A percentile compares a stretch with the other conserved stretches of the same genome.
These are phyloP conservation scores for Firmiana major DNA, from an alignment of 345 rosid species.

Conservation along the genomic window DNA sequence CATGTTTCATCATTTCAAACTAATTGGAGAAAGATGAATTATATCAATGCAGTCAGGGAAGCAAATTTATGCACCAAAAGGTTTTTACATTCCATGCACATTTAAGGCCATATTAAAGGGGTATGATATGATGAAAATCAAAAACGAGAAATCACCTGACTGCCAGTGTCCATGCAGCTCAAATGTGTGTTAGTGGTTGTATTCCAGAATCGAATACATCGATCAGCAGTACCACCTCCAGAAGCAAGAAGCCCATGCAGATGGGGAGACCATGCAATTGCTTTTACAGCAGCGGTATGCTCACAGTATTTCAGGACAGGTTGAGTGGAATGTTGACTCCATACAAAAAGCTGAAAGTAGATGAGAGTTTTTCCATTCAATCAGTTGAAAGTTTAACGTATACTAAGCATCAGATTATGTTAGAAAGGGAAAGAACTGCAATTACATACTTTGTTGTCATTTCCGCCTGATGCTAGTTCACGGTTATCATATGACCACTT, in stretches of 20 bases:
- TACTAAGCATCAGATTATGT: neutral
- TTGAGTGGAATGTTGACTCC: slow-evolving; percentile 96
- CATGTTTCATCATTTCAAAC: neutral
- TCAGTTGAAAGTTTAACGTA: neutral
- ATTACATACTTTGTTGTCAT: slow-evolving; percentile 76
- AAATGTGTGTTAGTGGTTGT: slow-evolving; percentile 84
- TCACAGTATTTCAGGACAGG: slow-evolving; percentile 87
- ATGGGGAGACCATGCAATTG: slow-evolving; percentile 99
- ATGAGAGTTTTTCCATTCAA: slow-evolving; percentile 17
- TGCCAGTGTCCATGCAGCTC: slow-evolving; percentile 88
- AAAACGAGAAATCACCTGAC: slow-evolving; percentile 55
- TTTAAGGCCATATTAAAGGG: neutral
- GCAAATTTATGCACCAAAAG: neutral
- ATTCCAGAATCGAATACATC: slow-evolving; percentile 98
- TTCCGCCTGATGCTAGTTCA: slow-evolving; percentile 97
- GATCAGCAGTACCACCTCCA: slow-evolving; percentile 98
- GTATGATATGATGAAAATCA: neutral
- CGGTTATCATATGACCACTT: slow-evolving; percentile 99
- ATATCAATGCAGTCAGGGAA: slow-evolving; percentile 1
- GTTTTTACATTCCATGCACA: neutral
- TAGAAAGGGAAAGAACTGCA: neutral
- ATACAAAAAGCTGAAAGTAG: slow-evolving; percentile 77
- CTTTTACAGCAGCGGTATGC: slow-evolving; percentile 98
- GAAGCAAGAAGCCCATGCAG: slow-evolving; percentile 97
- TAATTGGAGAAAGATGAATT: neutral